Base-by-base conservation (phyloP, 305 asterid genomes). In the Fraxinus ornus region DNA sequence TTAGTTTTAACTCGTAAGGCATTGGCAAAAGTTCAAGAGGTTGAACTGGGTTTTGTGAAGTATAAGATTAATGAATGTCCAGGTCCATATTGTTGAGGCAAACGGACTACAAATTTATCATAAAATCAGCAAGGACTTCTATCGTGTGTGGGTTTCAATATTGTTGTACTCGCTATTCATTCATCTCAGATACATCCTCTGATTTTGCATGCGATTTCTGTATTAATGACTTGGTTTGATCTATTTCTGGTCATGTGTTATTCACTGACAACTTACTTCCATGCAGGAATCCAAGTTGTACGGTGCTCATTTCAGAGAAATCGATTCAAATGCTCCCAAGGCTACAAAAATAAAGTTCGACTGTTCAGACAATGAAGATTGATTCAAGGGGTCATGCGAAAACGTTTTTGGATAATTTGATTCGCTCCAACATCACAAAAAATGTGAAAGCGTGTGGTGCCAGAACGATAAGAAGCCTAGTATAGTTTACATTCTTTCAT, bases 301-400 rank as follows among this genome's bases (percentile, higher is more conserved):
- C 17, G 99, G 99, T 71, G 98, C 98, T 72, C 98, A 95, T 87
- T 95, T 95, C 84, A 94, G 90, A 89, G 98, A 95, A 83, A 94
- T 95, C 5, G 91, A 87, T 70, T 87, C 87, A 12, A 92, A 93
- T 87, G 98, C 98, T 83, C 98, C 98, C 33, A 93, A 95, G 90
- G 97, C 98, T 66, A 88, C 93, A 22, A 95, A 93, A 79, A 93
- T 92, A 13, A 93, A 87, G 82, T 95, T 96, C 30, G 90, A 85
- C 28, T 52, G 89, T 82, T 95, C 97, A 55, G 99, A 95, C 39
- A 92, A 94, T 3, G 97, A 95, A 85, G 91, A 87, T 74, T 90
- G 90, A 91, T 85, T 82, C 76, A 49, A 80, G 64, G 10, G 33
- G 44, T 77, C 19, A 21, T 24, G 28, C 55, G 24, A 44, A 60